These are phyloP conservation scores for Verticillium zaregamsianum DNA, from an alignment of 2,329 filamentous ascomycete genomes.

Conservation along the genomic window DNA sequence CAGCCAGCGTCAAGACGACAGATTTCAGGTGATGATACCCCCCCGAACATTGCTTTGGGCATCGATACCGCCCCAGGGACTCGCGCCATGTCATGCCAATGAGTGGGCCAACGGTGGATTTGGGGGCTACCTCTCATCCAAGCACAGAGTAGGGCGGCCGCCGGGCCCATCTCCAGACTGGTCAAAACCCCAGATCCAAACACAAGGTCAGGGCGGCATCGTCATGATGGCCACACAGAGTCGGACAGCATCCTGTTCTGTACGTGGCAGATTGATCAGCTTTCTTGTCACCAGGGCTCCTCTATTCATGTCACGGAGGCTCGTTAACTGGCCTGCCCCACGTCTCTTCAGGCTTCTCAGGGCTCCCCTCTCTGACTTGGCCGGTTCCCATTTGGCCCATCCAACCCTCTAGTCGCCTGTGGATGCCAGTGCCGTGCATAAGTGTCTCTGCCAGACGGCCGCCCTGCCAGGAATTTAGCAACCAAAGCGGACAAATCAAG, in stretches of 20 bases:
- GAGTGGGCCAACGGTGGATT: background rate
- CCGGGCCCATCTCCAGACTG: background rate
- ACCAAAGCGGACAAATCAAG: background rate
- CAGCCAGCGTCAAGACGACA: background rate
- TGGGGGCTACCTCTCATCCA: background rate
- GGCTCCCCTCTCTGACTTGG: constrained; percentile 8
- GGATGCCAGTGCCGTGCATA: constrained; percentile 9
- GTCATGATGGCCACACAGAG: background rate
- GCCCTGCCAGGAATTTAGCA: background rate
- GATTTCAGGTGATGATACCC: background rate
- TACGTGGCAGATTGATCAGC: background rate
- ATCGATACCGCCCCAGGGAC: background rate
- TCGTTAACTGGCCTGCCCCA: background rate
- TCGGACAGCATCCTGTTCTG: background rate
- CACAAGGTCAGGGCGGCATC: background rate
- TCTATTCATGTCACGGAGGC: background rate
- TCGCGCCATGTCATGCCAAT: background rate
- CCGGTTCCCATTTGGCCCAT: constrained; percentile 8
- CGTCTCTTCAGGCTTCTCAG: background rate
- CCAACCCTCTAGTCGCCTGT: background rate
- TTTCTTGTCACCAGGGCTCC: background rate
- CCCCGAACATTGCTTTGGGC: background rate
- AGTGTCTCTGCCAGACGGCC: constrained; percentile 1
- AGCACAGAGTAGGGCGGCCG: background rate
- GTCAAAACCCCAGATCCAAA: background rate